A percentile compares a stretch with the other conserved stretches of the same genome.
phyloP scores from a whole-genome alignment of 2,329 filamentous ascomycete species.

The Hypomyces rosellus region DNA sequence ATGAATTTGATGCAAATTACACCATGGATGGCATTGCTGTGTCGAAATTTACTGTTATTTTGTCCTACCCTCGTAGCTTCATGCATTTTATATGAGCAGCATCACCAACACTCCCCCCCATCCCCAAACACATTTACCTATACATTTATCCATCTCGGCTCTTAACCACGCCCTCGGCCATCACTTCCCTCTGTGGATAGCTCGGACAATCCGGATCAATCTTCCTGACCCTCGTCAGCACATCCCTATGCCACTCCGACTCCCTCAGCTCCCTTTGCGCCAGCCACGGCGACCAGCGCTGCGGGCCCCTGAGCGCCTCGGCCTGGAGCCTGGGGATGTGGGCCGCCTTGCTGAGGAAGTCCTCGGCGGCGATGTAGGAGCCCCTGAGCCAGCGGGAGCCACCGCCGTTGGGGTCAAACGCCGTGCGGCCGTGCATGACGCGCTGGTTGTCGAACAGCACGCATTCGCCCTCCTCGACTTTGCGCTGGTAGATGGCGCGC shows the following conservation, averaged over 20 bases:
- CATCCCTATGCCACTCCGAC: conserved; percentile 23
- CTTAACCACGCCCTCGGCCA: neutral
- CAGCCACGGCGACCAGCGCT: conserved; percentile 19
- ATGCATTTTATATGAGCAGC: too few species aligned
- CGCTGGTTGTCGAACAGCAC: conserved; percentile 89
- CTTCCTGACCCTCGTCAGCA: conserved; percentile 18
- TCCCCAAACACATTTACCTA: too few species aligned
- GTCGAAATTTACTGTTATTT: too few species aligned
- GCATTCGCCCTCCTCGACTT: conserved; percentile 75
- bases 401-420: conserved; percentile 57
- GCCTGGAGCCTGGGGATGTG: conserved; percentile 24
- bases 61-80: too few species aligned
- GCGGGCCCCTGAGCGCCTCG: conserved; percentile 17
- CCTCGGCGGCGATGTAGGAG: conserved; percentile 63
- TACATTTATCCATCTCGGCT: too few species aligned
- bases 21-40: too few species aligned
- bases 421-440: conserved; percentile 73
- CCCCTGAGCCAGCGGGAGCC: conserved; percentile 80
- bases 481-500: conserved; percentile 59
- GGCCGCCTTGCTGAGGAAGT: conserved; percentile 33
- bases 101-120: too few species aligned
- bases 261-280: conserved; percentile 21
- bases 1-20: too few species aligned
- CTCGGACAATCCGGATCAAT: conserved; percentile 12
- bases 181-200: neutral